Base-by-base conservation (phyloP, 2,329 filamentous ascomycete genomes). In the Trichoderma guizhouense region DNA sequence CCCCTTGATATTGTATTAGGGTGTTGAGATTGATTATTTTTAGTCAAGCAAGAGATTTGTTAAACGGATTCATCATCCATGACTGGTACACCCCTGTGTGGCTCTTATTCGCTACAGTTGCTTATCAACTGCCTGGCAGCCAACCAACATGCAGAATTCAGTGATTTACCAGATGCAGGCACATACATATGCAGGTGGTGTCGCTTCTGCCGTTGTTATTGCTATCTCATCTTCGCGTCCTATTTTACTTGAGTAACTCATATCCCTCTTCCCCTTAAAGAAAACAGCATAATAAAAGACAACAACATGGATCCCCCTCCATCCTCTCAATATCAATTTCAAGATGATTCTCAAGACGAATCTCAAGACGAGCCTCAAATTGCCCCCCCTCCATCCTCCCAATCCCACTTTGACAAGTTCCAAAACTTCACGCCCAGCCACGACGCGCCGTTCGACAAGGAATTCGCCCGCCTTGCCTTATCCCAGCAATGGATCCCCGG, bases 331-430 rank as follows among this genome's bases (percentile, higher is more conserved):
- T 24, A 14, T 24, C 47, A 53, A 7, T 24, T 7, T 24, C 47
- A 53, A 14, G 43, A 43, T n/a, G 39, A 43, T n/a, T 79, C 77
- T 24, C 78, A 80, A 24, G 43, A 47, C 18, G 18, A 47, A 21
- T 21, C 18, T 3, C 43, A 47, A 47, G 36, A 43, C 36, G 43
- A 47, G 7, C n/a, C 43, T 36, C 34, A 36, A n/a, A 55, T 39
- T 34, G 5, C 7, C 5, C 57, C 57, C n/a, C 57, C 57, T 14
- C 57, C 57, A 14, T 61, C 57, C 5, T 79, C 77, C 18, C 78
- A 80, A 73, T 79, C 78, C 28, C 78, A 80, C 74, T 81, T 81
- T 24, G 72, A 74, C 60, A 77, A 76, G 30, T 81, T 78, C 61
- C 67, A 74, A 36, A 70, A 77, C 73, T 80, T 81, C 72, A 74